Conservation (phyloP, 2,329 filamentous ascomycete species). For the Aureobasidium sp. region DNA sequence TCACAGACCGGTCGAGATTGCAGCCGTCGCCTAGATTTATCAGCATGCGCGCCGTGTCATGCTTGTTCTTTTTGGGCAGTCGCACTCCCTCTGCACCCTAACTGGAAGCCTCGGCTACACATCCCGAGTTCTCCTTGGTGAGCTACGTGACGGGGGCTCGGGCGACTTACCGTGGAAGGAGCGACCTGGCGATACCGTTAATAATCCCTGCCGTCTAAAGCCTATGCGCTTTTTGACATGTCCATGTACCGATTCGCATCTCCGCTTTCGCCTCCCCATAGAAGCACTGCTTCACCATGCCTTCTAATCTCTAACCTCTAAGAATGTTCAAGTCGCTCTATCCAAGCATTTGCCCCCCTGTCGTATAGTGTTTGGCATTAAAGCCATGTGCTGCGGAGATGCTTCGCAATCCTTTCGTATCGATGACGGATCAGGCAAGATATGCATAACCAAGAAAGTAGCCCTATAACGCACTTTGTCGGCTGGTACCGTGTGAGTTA, state of each 20-base stretch:
- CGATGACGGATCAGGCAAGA: background rate
- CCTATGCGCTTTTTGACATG: background rate
- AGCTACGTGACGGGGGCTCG: background rate
- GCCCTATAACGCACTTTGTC: background rate
- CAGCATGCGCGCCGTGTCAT: background rate
- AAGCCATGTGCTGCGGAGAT: background rate
- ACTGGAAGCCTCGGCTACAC: background rate
- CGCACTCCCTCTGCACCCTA: background rate
- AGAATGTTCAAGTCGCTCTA: background rate
- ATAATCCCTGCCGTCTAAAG: background rate
- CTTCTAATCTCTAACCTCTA: too few relatives aligned
- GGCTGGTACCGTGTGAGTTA: too few relatives aligned
- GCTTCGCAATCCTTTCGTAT: background rate
- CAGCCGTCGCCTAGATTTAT: background rate
- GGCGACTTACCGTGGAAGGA: background rate
- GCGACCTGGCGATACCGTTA: background rate
- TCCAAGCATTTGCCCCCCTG: background rate
- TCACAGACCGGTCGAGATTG: background rate
- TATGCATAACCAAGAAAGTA: background rate
- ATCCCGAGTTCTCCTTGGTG: background rate
- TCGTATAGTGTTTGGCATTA: too few relatives aligned
- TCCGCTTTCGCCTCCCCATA: background rate
- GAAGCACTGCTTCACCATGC: too few relatives aligned
- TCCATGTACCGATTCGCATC: background rate
- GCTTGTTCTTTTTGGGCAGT: background rate